Base-by-base conservation (phyloP, 371 early-diverging fungal genomes). In the Syncephalastrum racemosum region DNA sequence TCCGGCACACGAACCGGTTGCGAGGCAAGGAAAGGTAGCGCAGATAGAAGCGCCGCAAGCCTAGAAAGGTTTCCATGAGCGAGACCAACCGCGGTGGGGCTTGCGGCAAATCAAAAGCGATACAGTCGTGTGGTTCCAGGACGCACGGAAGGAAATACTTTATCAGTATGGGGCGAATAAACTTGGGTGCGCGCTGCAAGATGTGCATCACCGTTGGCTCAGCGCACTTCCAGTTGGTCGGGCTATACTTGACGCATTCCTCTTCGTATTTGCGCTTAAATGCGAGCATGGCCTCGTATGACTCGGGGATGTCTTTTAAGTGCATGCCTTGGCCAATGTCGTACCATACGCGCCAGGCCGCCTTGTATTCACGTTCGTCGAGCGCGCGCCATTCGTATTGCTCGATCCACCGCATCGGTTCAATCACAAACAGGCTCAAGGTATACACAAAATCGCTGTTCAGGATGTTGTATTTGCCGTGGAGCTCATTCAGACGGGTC, bases 361-460 rank as follows among this genome's bases (percentile, higher is more conserved):
- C 70, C 49, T 82, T 78, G 12, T 58, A 59, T 61, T 83, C 83
- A 19, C 78, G 61, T 6, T 61, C 58, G 18, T 78, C 77, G 18
- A 76, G 19, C 10, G 58, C 25, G 41, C 81, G 60, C 73, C 74
- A 83, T 49, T 78, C 84, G 51, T 71, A 83, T 12, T 45, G 49
- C n/a, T 75, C 65, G 15, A 83, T 55, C 70, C 75, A 82, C 16
- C 60, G 51, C 4, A 70, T 55, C 6, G 81, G 75, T 25, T 82
- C 78, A 1, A 50, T n/a, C 13, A 79, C 66, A 59, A 84, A 84
- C 18, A 79, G 40, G 0, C 66, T 56, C 3, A 84, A 59, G 1
- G 73, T 79, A 49, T 82, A 83, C 0, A 79, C 50, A 43, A 64
- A 82, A 25, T 84, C 84, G 0, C 71, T 78, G n/a, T 82, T 70